Evolutionary conservation across 2,329 filamentous ascomycete genomes (phyloP).

Genomic region (Colletotrichum sp.): DNA sequence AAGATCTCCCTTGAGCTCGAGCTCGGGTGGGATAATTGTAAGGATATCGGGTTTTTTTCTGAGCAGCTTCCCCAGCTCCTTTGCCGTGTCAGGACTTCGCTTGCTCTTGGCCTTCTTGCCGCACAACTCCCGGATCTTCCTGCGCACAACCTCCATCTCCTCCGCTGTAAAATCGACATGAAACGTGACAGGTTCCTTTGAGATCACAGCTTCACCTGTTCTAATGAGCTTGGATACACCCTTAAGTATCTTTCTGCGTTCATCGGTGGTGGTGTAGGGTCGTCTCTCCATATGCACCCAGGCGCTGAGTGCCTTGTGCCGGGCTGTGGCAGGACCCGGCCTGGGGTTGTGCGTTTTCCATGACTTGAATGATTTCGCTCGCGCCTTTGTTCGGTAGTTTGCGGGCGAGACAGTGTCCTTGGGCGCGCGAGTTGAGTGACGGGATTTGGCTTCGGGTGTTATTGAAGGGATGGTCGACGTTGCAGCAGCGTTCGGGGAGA

Average conservation of each 20-base stretch:
- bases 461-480: background rate
- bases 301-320: background rate
- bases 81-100: background rate
- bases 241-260: slow-evolving; percentile 21
- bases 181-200: slow-evolving; percentile 25
- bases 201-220: background rate
- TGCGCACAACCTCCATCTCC: slow-evolving; percentile 35
- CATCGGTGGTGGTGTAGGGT: slow-evolving; percentile 26
- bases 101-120: background rate
- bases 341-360: background rate
- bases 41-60: slow-evolving; percentile 7
- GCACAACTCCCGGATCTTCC: slow-evolving; percentile 6
- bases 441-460: background rate
- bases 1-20: slow-evolving; percentile 21
- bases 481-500: background rate
- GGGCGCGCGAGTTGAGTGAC: background rate
- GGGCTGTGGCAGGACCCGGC: background rate
- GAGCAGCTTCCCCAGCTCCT: slow-evolving; percentile 23
- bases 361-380: slow-evolving; percentile 23
- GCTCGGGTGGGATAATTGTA: slow-evolving; percentile 2
- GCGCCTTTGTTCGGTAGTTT: slow-evolving; percentile 21
- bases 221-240: slow-evolving; percentile 19
- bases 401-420: background rate
- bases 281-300: slow-evolving; percentile 20
- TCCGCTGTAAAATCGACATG: slow-evolving; percentile 51